phyloP scores from a whole-genome alignment of 2,329 filamentous ascomycete genomes.

The Monosporascus ibericus region DNA sequence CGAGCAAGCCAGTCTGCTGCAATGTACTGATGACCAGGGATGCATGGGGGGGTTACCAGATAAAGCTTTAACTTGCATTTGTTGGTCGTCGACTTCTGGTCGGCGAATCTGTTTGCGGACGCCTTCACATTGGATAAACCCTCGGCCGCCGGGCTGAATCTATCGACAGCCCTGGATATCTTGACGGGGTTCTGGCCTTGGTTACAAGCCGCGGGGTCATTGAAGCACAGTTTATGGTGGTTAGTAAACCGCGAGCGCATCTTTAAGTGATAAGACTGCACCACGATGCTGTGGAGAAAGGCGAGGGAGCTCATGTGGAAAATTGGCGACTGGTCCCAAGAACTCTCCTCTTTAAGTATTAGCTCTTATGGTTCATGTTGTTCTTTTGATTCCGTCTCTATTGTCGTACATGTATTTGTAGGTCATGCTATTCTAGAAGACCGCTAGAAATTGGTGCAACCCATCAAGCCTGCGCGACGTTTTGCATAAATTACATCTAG shows the following conservation, averaged over 20 bases:
- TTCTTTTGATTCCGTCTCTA: no score
- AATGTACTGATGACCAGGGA: constrained; percentile 14
- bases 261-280: no score
- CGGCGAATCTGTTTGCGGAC: not conserved
- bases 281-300: no score
- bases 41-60: constrained; percentile 12
- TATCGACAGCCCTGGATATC: not conserved
- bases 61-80: not conserved
- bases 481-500: not conserved
- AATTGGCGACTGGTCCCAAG: no score
- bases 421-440: not conserved
- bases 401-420: not conserved
- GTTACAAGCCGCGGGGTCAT: no score
- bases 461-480: not conserved
- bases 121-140: not conserved
- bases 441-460: not conserved
- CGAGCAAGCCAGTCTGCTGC: constrained; percentile 8
- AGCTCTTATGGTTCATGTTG: no score
- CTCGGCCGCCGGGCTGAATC: not conserved
- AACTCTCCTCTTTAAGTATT: no score
- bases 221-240: no score
- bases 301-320: no score
- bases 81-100: not conserved
- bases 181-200: not conserved
- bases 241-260: no score